Evolutionary conservation across 768 basidiomycete species (phyloP), one percentile per base, ranked within the genome.

Genomic region (Trametes sanguinea): DNA sequence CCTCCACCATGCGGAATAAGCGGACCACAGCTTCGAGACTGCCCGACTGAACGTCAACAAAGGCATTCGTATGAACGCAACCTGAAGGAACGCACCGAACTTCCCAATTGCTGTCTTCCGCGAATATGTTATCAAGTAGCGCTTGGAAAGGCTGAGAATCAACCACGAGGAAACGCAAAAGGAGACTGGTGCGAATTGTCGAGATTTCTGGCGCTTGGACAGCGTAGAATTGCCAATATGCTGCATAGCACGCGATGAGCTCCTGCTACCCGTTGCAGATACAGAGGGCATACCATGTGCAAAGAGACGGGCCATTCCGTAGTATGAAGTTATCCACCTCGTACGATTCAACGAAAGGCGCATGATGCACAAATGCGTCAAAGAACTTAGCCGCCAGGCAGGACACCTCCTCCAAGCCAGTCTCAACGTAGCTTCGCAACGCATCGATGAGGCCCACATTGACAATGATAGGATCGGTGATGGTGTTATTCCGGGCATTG

Each of bases 291-390:
- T 69, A 91, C 90, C 88, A 89, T 32, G 75, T 71, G 29, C 81
- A 79, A n/a, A 92, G 74, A 16, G 84, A 69, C 44, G 73, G 72
- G 11, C 82, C 85, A 64, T 90, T 89, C 50, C 83, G 80, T 35
- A 90, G 70, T 33, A 90, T 80, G 66, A 91, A 90, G 69, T 89
- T 88, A 67, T 90, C 88, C 2, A 88, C 78, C 72, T 90, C 90
- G 65, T 87, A 81, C 1, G 83, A 70, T 66, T 88, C 86, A 57
- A 92, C 69, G 43, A 84, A 80, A 1, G 84, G 79, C 2, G 87
- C 81, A 44, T 86, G 81, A 42, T 78, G 82, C 40, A 87, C 71
- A 66, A 90, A 87, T 13, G 80, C 74, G 64, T 82, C 76, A 30
- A 91, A 66, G 67, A 91, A 92, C 65, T 85, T 86, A 7, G 85